Evolutionary conservation across 768 basidiomycete species (phyloP).

Genomic region (Pluteus cervinus): DNA sequence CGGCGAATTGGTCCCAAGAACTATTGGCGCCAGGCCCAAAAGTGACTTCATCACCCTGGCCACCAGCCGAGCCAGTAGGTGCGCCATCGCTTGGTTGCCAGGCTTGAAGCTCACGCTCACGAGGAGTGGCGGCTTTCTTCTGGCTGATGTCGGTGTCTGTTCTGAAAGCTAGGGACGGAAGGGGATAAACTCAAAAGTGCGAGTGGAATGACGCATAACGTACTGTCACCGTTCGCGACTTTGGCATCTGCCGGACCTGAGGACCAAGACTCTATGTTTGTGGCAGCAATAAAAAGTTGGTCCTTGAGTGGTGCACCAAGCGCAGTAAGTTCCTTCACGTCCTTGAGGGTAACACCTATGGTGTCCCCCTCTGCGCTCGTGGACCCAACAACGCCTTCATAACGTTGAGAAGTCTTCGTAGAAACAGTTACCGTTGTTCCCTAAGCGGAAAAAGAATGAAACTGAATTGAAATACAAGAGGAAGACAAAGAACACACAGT

Average conservation of each 20-base stretch:
- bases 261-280: conserved; percentile 68
- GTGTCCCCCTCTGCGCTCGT: conserved; percentile 62
- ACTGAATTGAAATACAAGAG: conserved; percentile 3
- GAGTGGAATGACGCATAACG: conserved; percentile 21
- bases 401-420: conserved; percentile 66
- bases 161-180: conserved; percentile 53
- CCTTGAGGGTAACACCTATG: conserved; percentile 66
- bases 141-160: conserved; percentile 76
- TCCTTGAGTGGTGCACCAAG: conserved; percentile 70
- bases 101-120: conserved; percentile 76
- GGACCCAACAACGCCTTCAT: conserved; percentile 65
- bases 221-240: conserved; percentile 66
- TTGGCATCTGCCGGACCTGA: conserved; percentile 72
- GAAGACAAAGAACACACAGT: conserved; percentile 44
- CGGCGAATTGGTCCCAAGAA: conserved; percentile 90
- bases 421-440: conserved; percentile 75
- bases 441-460: conserved; percentile 26
- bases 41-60: conserved; percentile 57
- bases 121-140: conserved; percentile 37
- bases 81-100: conserved; percentile 54
- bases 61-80: conserved; percentile 17
- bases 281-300: conserved; percentile 58
- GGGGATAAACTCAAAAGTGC: not conserved
- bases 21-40: conserved; percentile 51
- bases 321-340: conserved; percentile 66